phyloP scores from a whole-genome alignment of 495 filamentous ascomycete genomes.

The Lophiostoma macrostomum region DNA sequence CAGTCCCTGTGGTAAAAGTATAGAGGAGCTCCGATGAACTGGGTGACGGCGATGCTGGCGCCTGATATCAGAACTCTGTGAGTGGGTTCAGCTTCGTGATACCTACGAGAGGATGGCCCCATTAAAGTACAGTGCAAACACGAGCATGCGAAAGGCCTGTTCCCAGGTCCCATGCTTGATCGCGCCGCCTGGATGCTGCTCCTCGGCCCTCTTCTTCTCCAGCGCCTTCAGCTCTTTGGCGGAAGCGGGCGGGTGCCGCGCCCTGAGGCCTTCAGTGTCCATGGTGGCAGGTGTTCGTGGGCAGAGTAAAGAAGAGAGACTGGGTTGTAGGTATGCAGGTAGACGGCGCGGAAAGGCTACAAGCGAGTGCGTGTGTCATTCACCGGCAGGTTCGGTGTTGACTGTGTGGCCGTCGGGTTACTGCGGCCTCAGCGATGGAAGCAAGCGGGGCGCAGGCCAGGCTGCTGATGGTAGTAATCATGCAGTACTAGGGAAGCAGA shows the following conservation, averaged over 20 bases:
- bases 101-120: constrained; percentile 45
- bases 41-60: constrained; percentile 56
- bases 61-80: constrained; percentile 22
- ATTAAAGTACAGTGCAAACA: constrained; percentile 64
- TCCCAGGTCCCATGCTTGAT: constrained; percentile 65
- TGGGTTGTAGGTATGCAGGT: not conserved
- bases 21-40: constrained; percentile 66
- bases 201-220: constrained; percentile 8
- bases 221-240: constrained; percentile 8
- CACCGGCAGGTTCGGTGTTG: too few species aligned
- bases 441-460: too few species aligned
- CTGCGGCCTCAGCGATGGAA: too few species aligned
- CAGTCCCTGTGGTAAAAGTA: constrained; percentile 66
- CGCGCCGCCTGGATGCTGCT: constrained; percentile 58
- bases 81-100: constrained; percentile 3
- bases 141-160: constrained; percentile 62
- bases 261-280: constrained; percentile 20
- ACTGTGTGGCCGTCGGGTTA: too few species aligned
- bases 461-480: too few species aligned
- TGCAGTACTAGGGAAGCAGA: too few species aligned
- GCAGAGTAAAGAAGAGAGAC: not conserved
- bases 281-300: constrained; percentile 3
- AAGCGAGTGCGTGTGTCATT: constrained; percentile 1
- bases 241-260: constrained; percentile 27
- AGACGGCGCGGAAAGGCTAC: not conserved